Base-by-base conservation (phyloP, 208 protist genomes). In the Acanthamoeba sp. region DNA sequence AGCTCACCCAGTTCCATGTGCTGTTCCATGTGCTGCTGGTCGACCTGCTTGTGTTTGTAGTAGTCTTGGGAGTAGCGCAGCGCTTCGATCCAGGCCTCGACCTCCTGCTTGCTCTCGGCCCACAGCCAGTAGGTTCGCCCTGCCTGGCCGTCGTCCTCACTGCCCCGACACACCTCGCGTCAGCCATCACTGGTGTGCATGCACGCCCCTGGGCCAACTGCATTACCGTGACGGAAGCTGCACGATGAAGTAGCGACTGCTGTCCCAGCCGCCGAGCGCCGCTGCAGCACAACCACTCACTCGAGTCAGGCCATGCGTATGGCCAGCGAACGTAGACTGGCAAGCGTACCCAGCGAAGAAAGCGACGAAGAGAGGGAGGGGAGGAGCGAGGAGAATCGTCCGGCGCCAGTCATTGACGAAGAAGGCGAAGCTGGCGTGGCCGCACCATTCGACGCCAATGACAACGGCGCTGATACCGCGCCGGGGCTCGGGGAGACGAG, bases 41-140 rank as follows among this genome's bases (percentile, higher is more conserved):
- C 87, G 24, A 48, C 29, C 34, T 92, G 40, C 42, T 92, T 73
- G 18, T 36, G 34, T 50, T 73, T 69, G 36, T 92, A 92, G 87
- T 92, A 92, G 27, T 78, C 27, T 22, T 92, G 87, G 1, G 87
- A 92, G 48, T 73, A 92, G 24, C 59, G 55, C 10, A 92, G 87
- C 16, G 64, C 87, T 40, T 92, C 87, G 24, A 92, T 48, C 87
- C 87, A 92, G 34, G 87, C 48, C 55, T 92, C 87, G 48, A 92
- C 87, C 42, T 92, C 87, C 4, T 92, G 87, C 87, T 92, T 92
- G 36, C 42, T 92, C 34, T 92, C 87, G 55, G 87, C 87, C 87
- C 87, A 92, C n/a, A 92, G 36, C 87, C 87, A 92, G 32, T 92
- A 92, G 34, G 57, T 92, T 24, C 87, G 50, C 29, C 76, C 76